These are phyloP conservation scores for Trichoderma aggressivum DNA, from an alignment of 2,329 filamentous ascomycete genomes.

Conservation along the genomic window DNA sequence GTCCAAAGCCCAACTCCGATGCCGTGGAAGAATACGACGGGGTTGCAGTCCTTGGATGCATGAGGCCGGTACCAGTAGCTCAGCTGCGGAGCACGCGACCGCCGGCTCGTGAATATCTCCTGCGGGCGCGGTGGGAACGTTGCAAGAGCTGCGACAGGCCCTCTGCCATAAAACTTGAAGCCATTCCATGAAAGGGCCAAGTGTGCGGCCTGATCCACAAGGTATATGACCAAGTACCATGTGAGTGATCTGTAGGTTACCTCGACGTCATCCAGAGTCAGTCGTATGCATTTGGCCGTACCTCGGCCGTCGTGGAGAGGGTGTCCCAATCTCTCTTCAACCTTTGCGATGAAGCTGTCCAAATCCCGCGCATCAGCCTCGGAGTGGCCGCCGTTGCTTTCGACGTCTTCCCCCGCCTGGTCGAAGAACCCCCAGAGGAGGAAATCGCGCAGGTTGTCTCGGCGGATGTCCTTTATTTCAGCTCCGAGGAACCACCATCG, in stretches of 20 bases:
- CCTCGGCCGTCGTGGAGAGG: slow-evolving; percentile 54
- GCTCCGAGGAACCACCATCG: slow-evolving; percentile 65
- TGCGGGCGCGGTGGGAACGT: slow-evolving; percentile 59
- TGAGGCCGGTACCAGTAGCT: slow-evolving; percentile 67
- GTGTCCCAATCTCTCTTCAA: slow-evolving; percentile 52
- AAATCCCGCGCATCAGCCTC: slow-evolving; percentile 32
- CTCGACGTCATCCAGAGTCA: slow-evolving; percentile 62
- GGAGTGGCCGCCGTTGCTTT: not conserved
- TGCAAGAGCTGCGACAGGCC: slow-evolving; percentile 25
- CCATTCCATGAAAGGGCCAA: slow-evolving; percentile 43
- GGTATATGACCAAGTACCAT: slow-evolving; percentile 60
- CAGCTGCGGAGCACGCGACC: slow-evolving; percentile 48
- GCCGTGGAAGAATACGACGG: slow-evolving; percentile 67
- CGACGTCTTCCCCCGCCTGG: slow-evolving; percentile 32
- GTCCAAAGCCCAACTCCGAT: slow-evolving; percentile 66
- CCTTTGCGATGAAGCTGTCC: slow-evolving; percentile 46
- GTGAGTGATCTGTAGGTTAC: slow-evolving; percentile 58
- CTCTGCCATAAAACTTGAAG: slow-evolving; percentile 50
- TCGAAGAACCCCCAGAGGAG: slow-evolving; percentile 67
- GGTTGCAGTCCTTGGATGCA: slow-evolving; percentile 44
- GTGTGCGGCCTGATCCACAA: slow-evolving; percentile 52
- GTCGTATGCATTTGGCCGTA: slow-evolving; percentile 53
- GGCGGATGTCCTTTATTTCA: slow-evolving; percentile 51
- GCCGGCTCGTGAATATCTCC: slow-evolving; percentile 41
- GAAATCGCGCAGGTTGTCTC: slow-evolving; percentile 68